Conservation (phyloP, 257 asterid species). For the Rubia yunnanensis region DNA sequence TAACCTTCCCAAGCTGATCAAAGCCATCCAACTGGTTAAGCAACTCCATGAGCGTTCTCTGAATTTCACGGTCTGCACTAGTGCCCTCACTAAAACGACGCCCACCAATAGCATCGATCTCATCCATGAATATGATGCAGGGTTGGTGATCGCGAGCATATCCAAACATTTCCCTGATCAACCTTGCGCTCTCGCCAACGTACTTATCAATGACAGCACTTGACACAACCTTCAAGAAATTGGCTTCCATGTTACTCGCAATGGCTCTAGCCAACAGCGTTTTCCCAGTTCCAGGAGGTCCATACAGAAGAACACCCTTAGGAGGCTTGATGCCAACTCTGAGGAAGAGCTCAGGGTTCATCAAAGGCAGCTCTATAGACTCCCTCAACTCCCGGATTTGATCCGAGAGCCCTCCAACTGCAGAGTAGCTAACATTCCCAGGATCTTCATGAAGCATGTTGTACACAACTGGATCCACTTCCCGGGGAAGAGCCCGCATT, state of each 20-base stretch:
- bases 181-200: constrained; percentile 89
- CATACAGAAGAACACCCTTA: constrained; percentile 94
- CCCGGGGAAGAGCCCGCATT: constrained; percentile 99
- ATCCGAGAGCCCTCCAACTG: too few species aligned
- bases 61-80: constrained; percentile 96
- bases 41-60: constrained; percentile 91
- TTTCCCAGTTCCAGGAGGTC: constrained; percentile 99
- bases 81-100: constrained; percentile 97
- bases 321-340: constrained; percentile 98
- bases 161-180: constrained; percentile 84
- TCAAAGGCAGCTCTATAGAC: constrained; percentile 77
- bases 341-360: constrained; percentile 93
- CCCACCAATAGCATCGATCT: constrained; percentile 98
- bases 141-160: constrained; percentile 99
- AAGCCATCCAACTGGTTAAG: too few species aligned
- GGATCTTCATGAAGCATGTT: too few species aligned
- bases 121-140: constrained; percentile 96
- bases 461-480: too few species aligned
- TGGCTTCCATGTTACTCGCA: constrained; percentile 94
- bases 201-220: constrained; percentile 93
- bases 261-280: constrained; percentile 92
- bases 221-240: constrained; percentile 91
- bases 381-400: too few species aligned
- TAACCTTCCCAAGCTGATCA: constrained; percentile 97
- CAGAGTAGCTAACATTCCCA: too few species aligned